Base-by-base conservation (phyloP, 495 filamentous ascomycete genomes). In the Ascodesmis nigricans region DNA sequence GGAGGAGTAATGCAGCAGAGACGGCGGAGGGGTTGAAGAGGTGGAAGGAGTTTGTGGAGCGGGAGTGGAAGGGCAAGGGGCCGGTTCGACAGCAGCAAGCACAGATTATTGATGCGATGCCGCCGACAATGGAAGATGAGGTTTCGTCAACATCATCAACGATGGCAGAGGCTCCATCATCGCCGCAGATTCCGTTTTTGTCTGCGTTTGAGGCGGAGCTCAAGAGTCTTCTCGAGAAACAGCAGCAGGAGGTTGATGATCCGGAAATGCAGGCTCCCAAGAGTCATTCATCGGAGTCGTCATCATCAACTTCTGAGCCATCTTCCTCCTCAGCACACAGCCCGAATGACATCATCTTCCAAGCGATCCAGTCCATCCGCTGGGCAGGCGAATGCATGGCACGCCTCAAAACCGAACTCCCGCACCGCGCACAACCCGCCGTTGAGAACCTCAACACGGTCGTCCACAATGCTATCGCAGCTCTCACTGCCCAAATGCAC, bases 141-240 rank as follows among this genome's bases (percentile, higher is more conserved):
- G 49, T 11, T 32, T 40, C 24, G 29, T 43, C 18, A 38, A 44
- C 16, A 38, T 31, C 8, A 16, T 15, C 24, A 17, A n/a, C 21
- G 32, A 18, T 11, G 18, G 11, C 27, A 14, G 25, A 37, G 22
- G 31, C 21, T 10, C 9, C 31, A 3, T 9, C 29, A 20, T 7
- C 16, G 15, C 20, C 10, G 21, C 39, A 47, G 5, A 43, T 54
- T 35, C 53, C 63, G 16, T 49, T 67, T 16, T 50, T 68, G 31
- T 57, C 55, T 23, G 59, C 59, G 24, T 66, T 66, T 29, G 63
- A 66, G 32, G 56, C 53, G n/a, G 63, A 68, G 39, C 46, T 68
- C 42, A 55, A 63, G 23, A 60, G 50, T 35, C 46, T 66, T 9
- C 41, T 64, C 29, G 23, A 52, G 35, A 29, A 50, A 21, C 38